Evolutionary conservation across 768 basidiomycete species (phyloP).

Genomic region (Podaxis pistillaris): DNA sequence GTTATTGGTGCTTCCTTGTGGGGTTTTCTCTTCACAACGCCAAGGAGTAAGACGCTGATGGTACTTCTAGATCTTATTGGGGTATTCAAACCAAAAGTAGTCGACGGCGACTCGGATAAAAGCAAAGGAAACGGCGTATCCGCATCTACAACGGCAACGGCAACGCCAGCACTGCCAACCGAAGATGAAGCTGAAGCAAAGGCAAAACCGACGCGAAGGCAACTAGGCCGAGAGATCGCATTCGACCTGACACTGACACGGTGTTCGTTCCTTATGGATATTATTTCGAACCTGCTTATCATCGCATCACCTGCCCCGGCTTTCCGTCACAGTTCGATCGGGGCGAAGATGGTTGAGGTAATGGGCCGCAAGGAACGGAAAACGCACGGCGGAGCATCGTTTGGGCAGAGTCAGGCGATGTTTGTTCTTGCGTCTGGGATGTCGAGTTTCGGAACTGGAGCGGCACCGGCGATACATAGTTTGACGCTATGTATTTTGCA

Average conservation of each 20-base stretch:
- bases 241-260: constrained; percentile 69
- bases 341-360: background rate
- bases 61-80: constrained; percentile 4
- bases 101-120: background rate
- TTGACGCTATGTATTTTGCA: constrained; percentile 66
- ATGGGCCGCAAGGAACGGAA: constrained; percentile 5
- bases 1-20: constrained; percentile 44
- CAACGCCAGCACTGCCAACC: background rate
- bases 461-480: constrained; percentile 68
- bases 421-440: constrained; percentile 65
- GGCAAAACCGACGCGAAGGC: constrained; percentile 47
- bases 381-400: constrained; percentile 1
- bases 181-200: constrained; percentile 27
- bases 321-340: constrained; percentile 21
- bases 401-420: constrained; percentile 36
- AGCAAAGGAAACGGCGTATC: constrained; percentile 13
- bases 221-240: constrained; percentile 60
- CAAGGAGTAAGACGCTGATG: background rate
- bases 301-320: constrained; percentile 49
- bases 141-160: background rate
- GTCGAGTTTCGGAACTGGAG: constrained; percentile 63
- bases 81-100: constrained; percentile 12
- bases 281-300: constrained; percentile 61
- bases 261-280: constrained; percentile 63
- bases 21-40: constrained; percentile 18